Base-by-base conservation (phyloP, 306 rosid genomes). In the Citrullus amarus region DNA sequence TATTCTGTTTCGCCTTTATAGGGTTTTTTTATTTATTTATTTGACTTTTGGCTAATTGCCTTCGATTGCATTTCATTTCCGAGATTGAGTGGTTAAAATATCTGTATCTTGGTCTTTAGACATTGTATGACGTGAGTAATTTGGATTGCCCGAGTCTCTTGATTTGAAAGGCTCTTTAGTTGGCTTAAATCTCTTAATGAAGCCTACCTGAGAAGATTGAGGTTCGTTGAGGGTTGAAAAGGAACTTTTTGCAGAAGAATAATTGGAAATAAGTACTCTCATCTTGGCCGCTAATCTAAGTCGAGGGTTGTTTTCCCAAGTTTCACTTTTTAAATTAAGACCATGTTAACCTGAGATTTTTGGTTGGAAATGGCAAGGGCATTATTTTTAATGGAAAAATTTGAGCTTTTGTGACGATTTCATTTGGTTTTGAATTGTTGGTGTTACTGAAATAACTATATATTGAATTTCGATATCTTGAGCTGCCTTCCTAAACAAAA, bases 401-500 rank as follows among this genome's bases (percentile, higher is more conserved):
- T 20, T 44, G 36, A 70, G 76, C 57, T 43, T 18, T 43, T 11
- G 32, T 44, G 48, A 48, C 2, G 6, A 28, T 48, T 25, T 25
- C 13, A 16, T 51, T 70, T 51, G 32, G 20, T 14, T 30, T 8
- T 3, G 38, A 30, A 51, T 28, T 48, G 30, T 30, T 32, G 8
- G 28, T 73, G 44, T 11, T 51, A 58, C 43, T 51, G 41, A 71
- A 73, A 28, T 32, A 28, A 6, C 4, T 25, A 8, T 25, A 7
- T 50, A 32, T 8, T 28, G 15, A 72, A 50, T 15, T 16, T 50
- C 16, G 41, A 51, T 73, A 30, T 51, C 30, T 73, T 72, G 77
- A 28, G 11, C 60, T 72, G 56, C 77, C 60, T 54, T 78, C 51
- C 68, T 50, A 32, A 77, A 79, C 86, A 46, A 18, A 58, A 73